A percentile compares a stretch with the other conserved stretches of the same genome.
These are phyloP conservation scores for Aspergillus conjunctus DNA, from an alignment of 495 filamentous ascomycete genomes.

Conservation along the genomic window DNA sequence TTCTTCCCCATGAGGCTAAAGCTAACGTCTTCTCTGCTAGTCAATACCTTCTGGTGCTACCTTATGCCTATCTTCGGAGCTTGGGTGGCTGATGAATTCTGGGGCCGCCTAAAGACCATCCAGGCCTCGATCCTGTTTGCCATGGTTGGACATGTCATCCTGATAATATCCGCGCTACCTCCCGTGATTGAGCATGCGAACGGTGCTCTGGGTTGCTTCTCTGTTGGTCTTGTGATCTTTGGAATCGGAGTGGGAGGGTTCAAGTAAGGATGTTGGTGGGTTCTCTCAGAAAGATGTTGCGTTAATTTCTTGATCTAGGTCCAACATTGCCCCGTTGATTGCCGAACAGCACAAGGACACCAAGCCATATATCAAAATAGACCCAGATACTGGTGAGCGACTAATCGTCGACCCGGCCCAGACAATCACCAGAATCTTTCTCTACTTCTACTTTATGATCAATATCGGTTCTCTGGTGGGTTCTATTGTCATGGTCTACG, in stretches of 20 bases:
- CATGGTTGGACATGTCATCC: slow-evolving; percentile 65
- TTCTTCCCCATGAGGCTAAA: background rate
- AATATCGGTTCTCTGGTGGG: slow-evolving; percentile 56
- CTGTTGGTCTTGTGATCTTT: slow-evolving; percentile 59
- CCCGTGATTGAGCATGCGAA: slow-evolving; percentile 56
- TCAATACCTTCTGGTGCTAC: slow-evolving; percentile 77
- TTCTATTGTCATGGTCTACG: slow-evolving; percentile 60
- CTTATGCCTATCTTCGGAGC: slow-evolving; percentile 67
- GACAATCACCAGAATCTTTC: slow-evolving; percentile 49
- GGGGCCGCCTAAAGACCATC: slow-evolving; percentile 74
- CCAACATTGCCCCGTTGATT: slow-evolving; percentile 65
- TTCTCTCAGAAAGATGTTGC: background rate
- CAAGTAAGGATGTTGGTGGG: slow-evolving; percentile 39
- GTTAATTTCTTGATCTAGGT: slow-evolving; percentile 23
- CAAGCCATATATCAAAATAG: slow-evolving; percentile 41
- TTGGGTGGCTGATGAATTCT: slow-evolving; percentile 71
- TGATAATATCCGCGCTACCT: slow-evolving; percentile 64
- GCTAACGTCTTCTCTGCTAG: slow-evolving; percentile 18
- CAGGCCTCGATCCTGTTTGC: slow-evolving; percentile 56
- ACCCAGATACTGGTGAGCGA: slow-evolving; percentile 55
- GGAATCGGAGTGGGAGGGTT: slow-evolving; percentile 56
- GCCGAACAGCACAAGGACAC: slow-evolving; percentile 50
- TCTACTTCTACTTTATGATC: slow-evolving; percentile 54
- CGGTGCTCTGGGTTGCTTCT: slow-evolving; percentile 56
- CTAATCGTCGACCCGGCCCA: slow-evolving; percentile 68